Conservation (phyloP, 306 rosid species). For the Lotus japonicus region DNA sequence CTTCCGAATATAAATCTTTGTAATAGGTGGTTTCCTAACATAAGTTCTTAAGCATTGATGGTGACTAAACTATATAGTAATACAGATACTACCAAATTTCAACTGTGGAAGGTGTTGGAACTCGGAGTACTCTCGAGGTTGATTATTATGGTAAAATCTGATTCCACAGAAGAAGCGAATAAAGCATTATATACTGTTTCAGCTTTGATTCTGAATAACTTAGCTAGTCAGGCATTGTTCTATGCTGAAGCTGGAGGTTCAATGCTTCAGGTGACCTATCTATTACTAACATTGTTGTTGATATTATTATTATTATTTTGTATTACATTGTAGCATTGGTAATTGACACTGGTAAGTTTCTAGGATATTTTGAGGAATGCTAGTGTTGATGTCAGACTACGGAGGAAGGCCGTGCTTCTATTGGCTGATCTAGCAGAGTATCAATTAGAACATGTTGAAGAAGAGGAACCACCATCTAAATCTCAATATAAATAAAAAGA, state of each 20-base stretch:
- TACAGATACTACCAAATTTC: slow-evolving; percentile 4
- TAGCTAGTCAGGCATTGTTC: slow-evolving; percentile 57
- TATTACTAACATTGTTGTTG: neutral
- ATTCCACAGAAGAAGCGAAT: slow-evolving; percentile 62
- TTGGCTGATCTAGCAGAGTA: slow-evolving; percentile 63
- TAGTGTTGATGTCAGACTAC: slow-evolving; percentile 53
- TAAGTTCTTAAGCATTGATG: no score
- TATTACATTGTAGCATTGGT: neutral
- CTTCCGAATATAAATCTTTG: neutral
- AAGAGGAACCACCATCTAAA: slow-evolving; percentile 37
- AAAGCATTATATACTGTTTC: slow-evolving; percentile 88
- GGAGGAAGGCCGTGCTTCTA: slow-evolving; percentile 63
- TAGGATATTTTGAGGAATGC: slow-evolving; percentile 65
- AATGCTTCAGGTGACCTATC: slow-evolving; percentile 57
- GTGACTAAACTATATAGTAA: no score
- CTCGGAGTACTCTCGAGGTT: slow-evolving; percentile 60
- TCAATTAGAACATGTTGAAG: slow-evolving; percentile 43
- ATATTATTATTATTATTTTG: neutral
- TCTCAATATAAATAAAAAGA: no score
- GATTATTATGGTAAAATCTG: slow-evolving; percentile 62
- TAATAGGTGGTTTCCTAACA: neutral
- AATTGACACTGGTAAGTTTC: neutral
- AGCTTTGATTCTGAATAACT: slow-evolving; percentile 58
- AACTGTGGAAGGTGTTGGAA: slow-evolving; percentile 51
- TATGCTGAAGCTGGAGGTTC: slow-evolving; percentile 53